A percentile compares a stretch with the other conserved stretches of the same genome.
These are phyloP conservation scores for Obelidium mucronatum DNA, from an alignment of 192 early-diverging fungal species.

Conservation along the genomic window DNA sequence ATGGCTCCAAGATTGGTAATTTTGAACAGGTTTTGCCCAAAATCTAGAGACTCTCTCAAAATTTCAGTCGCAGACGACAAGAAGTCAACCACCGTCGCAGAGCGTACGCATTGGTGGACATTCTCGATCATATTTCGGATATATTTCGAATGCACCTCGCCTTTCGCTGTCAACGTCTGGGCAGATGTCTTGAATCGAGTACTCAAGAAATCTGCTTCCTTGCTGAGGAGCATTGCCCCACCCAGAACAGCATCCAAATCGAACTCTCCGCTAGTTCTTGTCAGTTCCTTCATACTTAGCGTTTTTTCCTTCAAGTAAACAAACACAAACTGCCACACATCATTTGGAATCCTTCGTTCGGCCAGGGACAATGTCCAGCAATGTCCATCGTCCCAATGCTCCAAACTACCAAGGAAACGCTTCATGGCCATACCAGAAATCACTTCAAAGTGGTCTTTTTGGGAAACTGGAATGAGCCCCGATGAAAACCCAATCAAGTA, in stretches of 20 bases:
- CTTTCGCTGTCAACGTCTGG: neutral
- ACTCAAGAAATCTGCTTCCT: neutral
- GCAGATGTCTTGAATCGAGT: neutral
- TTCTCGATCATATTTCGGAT: neutral
- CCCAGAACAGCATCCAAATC: conserved; percentile 8
- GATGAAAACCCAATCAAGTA: neutral
- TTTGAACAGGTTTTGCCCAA: neutral
- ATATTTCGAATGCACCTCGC: neutral
- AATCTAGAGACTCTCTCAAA: neutral
- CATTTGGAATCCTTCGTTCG: neutral
- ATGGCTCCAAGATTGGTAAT: neutral
- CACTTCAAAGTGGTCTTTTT: neutral
- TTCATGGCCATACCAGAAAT: neutral
- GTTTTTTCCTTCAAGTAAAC: neutral
- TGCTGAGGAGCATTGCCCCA: neutral
- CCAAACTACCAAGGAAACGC: neutral
- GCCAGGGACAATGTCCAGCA: neutral
- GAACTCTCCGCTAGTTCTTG: neutral
- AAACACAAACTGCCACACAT: neutral
- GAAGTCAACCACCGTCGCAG: neutral
- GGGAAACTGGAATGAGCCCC: neutral
- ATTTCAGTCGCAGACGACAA: neutral
- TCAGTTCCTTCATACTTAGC: neutral
- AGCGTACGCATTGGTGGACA: neutral
- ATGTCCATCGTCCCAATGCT: conserved; percentile 17